Percentiles rank a stretch among this genome's conserved stretches.
Conservation (phyloP, 78 protist genomes). For the Guillardia theta region DNA sequence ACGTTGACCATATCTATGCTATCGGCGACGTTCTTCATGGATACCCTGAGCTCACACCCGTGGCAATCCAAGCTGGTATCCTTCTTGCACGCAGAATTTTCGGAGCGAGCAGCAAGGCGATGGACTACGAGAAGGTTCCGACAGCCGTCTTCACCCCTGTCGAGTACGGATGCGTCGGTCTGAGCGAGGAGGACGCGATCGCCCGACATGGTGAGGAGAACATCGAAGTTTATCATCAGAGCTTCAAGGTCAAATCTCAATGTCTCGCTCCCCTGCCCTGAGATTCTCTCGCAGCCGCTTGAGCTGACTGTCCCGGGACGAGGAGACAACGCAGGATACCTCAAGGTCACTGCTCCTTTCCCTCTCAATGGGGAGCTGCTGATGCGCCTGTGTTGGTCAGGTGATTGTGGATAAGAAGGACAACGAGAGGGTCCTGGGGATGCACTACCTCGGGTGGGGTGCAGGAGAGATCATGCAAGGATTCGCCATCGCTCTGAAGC, state of each 20-base stretch:
- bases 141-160: constrained; percentile 95
- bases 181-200: constrained; percentile 91
- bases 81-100: constrained; percentile 41
- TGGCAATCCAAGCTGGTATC: constrained; percentile 61
- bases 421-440: constrained; percentile 26
- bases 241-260: too few relatives aligned
- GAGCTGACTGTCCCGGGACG: constrained; percentile 76
- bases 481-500: constrained; percentile 63
- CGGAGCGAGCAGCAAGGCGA: constrained; percentile 30
- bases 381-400: constrained; percentile 71
- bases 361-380: background rate
- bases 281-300: too few relatives aligned
- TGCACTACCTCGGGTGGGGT: constrained; percentile 15
- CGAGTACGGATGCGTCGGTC: constrained; percentile 91
- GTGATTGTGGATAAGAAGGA: constrained; percentile 69
- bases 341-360: constrained; percentile 60
- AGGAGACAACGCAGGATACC: constrained; percentile 58
- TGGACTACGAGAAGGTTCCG: constrained; percentile 69
- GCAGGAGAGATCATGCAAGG: constrained; percentile 54
- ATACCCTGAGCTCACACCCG: constrained; percentile 92
- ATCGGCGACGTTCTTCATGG: constrained; percentile 79
- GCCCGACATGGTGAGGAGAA: constrained; percentile 70
- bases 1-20: constrained; percentile 79
- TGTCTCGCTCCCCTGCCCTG: too few relatives aligned
- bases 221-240: constrained; percentile 62